Conservation (phyloP, 2,329 filamentous ascomycete genomes). For the Amauroascus verrucosus region DNA sequence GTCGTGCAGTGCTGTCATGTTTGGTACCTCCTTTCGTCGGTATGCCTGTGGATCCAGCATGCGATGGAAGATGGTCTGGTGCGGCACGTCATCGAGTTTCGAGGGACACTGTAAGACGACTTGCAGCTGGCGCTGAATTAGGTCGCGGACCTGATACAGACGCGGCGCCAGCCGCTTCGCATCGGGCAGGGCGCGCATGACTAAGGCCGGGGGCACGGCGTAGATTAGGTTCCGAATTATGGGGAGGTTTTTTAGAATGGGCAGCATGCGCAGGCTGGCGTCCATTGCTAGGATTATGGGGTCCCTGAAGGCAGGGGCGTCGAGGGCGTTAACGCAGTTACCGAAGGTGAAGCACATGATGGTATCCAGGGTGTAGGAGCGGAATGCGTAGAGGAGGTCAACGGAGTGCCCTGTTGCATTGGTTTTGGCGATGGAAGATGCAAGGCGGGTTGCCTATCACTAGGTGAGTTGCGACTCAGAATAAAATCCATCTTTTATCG, state of each 20-base stretch:
- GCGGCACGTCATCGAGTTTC: not conserved
- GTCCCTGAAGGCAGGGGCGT: not conserved
- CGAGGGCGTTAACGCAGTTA: not conserved
- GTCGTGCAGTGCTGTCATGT: not conserved
- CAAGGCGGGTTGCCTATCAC: not conserved
- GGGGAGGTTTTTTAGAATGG: not conserved
- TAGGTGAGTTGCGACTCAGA: no score
- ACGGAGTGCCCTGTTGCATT: not conserved
- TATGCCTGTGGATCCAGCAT: not conserved
- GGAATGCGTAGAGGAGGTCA: conserved; percentile 1
- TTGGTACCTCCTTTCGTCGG: not conserved
- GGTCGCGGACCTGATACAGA: not conserved
- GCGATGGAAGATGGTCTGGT: conserved; percentile 3
- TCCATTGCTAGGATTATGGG: not conserved
- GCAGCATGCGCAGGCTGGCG: not conserved
- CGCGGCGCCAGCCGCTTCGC: not conserved
- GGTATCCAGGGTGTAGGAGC: conserved; percentile 2
- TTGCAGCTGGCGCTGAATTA: not conserved
- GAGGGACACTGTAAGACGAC: not conserved
- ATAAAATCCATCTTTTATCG: no score
- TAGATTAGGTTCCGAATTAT: not conserved
- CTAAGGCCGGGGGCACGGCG: not conserved
- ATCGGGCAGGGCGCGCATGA: not conserved
- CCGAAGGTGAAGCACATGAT: conserved; percentile 1
- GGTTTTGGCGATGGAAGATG: not conserved